These are phyloP conservation scores for Flaveria brownii DNA, from an alignment of 129 eudicot genomes.

Conservation along the genomic window DNA sequence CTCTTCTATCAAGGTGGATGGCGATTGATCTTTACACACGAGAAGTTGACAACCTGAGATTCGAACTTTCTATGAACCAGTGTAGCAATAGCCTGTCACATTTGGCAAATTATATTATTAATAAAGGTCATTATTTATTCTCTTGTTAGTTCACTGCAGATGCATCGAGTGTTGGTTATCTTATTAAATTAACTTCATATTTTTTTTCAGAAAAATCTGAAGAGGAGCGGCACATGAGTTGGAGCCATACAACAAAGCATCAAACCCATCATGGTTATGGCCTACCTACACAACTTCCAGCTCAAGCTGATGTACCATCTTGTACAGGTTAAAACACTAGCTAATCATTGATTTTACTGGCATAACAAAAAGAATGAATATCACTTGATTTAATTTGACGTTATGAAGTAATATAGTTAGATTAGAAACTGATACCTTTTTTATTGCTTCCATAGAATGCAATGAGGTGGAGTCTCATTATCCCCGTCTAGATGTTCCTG, in stretches of 20 bases:
- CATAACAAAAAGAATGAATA: not conserved
- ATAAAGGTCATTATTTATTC: conserved; percentile 46
- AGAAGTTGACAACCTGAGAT: conserved; percentile 87
- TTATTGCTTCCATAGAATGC: conserved; percentile 49
- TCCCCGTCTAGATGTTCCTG: conserved; percentile 86
- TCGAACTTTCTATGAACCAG: conserved; percentile 86
- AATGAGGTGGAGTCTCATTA: conserved; percentile 61
- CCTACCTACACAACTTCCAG: conserved; percentile 82
- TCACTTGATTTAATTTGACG: not conserved
- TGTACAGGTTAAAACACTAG: conserved; percentile 63
- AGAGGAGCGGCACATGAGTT: conserved; percentile 53
- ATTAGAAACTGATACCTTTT: not conserved
- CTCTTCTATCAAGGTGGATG: conserved; percentile 98
- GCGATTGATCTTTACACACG: conserved; percentile 90
- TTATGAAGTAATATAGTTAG: conserved; percentile 3
- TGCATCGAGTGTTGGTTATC: conserved; percentile 6
- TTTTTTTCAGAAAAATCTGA: conserved; percentile 47
- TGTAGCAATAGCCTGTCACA: conserved; percentile 62
- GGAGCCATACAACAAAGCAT: conserved; percentile 54
- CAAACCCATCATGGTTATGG: conserved; percentile 41
- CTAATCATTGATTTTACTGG: not conserved
- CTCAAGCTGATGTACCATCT: conserved; percentile 81
- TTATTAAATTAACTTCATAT: conserved; percentile 11
- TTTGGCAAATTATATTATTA: conserved; percentile 63
- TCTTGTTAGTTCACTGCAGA: conserved; percentile 7